Percentiles rank a stretch among this genome's conserved stretches.
Conservation (phyloP, 163 green algal genomes). For the Scenedesmus sp. region DNA sequence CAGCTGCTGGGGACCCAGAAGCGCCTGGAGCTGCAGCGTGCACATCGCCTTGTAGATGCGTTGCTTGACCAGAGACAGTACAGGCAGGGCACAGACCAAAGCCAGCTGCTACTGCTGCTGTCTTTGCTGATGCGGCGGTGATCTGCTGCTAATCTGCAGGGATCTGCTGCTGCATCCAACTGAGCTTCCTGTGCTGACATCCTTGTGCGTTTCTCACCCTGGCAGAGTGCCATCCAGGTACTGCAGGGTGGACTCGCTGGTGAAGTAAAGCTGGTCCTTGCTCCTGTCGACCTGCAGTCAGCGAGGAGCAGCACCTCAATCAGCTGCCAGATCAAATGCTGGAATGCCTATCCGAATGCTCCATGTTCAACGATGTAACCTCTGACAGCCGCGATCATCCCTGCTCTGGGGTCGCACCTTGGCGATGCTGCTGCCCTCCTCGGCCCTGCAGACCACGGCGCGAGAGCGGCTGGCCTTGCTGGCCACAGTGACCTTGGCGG, state of each 20-base stretch:
- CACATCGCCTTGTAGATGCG: neutral
- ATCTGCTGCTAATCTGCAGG: neutral
- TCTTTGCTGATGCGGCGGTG: neutral
- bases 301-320: neutral
- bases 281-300: conserved; percentile 68
- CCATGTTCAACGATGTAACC: no score
- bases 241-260: conserved; percentile 75
- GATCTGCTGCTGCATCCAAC: neutral
- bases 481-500: conserved; percentile 40
- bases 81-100: neutral
- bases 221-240: conserved; percentile 92
- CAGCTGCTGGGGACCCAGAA: no score
- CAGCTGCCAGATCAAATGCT: neutral
- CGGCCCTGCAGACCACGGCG: conserved; percentile 52
- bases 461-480: conserved; percentile 57
- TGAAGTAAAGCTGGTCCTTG: conserved; percentile 80
- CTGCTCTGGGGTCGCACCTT: conserved; percentile 47
- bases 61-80: neutral
- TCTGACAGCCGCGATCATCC: neutral
- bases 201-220: conserved; percentile 54
- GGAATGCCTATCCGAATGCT: neutral
- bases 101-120: neutral
- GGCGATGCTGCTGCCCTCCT: conserved; percentile 55
- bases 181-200: neutral
- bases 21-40: neutral